Conservation (phyloP, 176 grass and related monocot species). For the Hsuehochloa calcarea region DNA sequence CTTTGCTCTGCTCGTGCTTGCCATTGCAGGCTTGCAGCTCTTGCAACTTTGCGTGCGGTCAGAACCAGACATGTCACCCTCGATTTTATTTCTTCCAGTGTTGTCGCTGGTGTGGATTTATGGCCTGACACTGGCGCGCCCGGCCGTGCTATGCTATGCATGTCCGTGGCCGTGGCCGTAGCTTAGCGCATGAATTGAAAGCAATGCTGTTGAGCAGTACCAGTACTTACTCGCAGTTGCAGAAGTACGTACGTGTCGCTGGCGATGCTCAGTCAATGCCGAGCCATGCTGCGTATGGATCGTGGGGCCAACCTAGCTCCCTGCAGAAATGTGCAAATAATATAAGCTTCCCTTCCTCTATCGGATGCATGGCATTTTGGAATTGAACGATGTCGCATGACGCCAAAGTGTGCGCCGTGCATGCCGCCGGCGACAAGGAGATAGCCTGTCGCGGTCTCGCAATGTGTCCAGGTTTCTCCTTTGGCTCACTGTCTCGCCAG, state of each 20-base stretch:
- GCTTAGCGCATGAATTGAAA: not conserved
- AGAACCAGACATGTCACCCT: not conserved
- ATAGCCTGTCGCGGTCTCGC: not conserved
- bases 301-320: not conserved
- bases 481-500: not conserved
- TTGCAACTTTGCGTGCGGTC: not conserved
- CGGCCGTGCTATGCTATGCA: not conserved
- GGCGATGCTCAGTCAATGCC: not conserved
- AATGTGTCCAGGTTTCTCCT: not conserved
- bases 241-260: not conserved
- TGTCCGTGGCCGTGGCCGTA: not conserved
- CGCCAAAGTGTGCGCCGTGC: not conserved
- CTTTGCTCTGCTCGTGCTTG: not conserved
- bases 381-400: not conserved
- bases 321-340: not conserved
- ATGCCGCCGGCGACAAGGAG: not conserved
- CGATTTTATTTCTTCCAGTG: not conserved
- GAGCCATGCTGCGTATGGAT: not conserved
- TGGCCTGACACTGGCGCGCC: not conserved
- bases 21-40: not conserved
- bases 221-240: not conserved
- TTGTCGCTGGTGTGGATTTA: slow-evolving; percentile 9
- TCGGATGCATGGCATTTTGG: not conserved
- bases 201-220: not conserved
- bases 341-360: too few species aligned